phyloP scores from a whole-genome alignment of 2,329 filamentous ascomycete genomes.

The Cladosporium sphaerospermum region DNA sequence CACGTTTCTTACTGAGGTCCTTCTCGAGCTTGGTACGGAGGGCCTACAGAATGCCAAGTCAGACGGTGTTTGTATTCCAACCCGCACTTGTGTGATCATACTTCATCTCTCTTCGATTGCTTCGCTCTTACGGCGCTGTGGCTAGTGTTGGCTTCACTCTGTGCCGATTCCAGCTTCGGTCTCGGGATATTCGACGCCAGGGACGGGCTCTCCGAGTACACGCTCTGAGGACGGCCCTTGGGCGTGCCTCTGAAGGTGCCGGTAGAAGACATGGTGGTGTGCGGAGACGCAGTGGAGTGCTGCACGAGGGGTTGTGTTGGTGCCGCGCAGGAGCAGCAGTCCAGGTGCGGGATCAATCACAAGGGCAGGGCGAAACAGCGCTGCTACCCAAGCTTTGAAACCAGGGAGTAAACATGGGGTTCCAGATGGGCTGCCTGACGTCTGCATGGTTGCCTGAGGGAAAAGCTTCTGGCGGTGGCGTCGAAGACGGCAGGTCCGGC shows the following conservation, averaged over 20 bases:
- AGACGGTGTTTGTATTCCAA: neutral
- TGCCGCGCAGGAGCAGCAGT: neutral
- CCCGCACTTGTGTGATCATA: slow-evolving; percentile 36
- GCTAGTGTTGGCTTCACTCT: slow-evolving; percentile 56
- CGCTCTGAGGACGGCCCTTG: slow-evolving; percentile 39
- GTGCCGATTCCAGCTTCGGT: slow-evolving; percentile 58
- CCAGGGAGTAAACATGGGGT: neutral
- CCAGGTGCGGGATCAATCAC: neutral
- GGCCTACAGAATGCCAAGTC: slow-evolving; percentile 52
- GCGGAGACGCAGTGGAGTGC: no score
- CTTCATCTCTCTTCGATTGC: slow-evolving; percentile 97
- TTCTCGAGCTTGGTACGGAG: slow-evolving; percentile 96
- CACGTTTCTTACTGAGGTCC: slow-evolving; percentile 96
- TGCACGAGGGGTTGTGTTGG: no score
- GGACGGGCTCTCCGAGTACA: slow-evolving; percentile 59
- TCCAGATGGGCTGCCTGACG: neutral
- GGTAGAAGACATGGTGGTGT: slow-evolving; percentile 49
- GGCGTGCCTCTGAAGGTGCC: slow-evolving; percentile 67
- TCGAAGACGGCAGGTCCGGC: no score
- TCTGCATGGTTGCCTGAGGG: no score
- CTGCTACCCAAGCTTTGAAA: neutral
- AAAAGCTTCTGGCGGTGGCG: neutral
- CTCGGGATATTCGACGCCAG: slow-evolving; percentile 49
- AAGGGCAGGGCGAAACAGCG: neutral
- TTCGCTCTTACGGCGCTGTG: slow-evolving; percentile 93